A percentile compares a stretch with the other conserved stretches of the same genome.
Evolutionary conservation across 208 protist species (phyloP).

Genomic region (Acanthamoeba castellanii): DNA sequence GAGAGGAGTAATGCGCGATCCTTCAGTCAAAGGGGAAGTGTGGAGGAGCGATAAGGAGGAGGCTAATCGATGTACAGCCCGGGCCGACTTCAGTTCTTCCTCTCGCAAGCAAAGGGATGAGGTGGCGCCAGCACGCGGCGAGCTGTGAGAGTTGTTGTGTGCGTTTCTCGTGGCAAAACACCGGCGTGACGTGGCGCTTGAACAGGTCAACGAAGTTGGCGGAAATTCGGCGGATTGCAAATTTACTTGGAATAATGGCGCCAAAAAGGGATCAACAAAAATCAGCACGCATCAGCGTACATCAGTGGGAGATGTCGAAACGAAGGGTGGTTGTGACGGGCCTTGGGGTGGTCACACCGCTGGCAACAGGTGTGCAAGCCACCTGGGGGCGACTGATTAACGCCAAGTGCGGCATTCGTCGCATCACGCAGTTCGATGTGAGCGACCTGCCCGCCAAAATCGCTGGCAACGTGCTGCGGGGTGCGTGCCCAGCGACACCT

Average conservation of each 20-base stretch:
- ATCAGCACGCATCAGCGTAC: too few relatives aligned
- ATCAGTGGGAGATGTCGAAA: not conserved
- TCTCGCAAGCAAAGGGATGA: not conserved
- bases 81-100: too few relatives aligned
- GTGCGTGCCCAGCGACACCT: not conserved
- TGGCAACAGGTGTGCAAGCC: conserved; percentile 90
- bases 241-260: not conserved
- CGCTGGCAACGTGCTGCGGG: not conserved
- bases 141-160: not conserved
- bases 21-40: too few relatives aligned
- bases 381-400: conserved; percentile 92
- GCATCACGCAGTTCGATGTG: conserved; percentile 47
- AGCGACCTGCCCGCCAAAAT: conserved; percentile 50
- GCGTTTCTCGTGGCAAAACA: not conserved
- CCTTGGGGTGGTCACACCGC: conserved; percentile 95
- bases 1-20: not conserved
- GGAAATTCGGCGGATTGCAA: not conserved
- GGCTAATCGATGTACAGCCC: too few relatives aligned
- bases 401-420: conserved; percentile 87
- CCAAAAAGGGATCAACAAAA: not conserved
- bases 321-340: conserved; percentile 96
- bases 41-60: too few relatives aligned
- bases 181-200: not conserved
- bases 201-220: not conserved
- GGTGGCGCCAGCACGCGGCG: conserved; percentile 36